Conservation (phyloP, 257 asterid species). For the Fraxinus excelsior region DNA sequence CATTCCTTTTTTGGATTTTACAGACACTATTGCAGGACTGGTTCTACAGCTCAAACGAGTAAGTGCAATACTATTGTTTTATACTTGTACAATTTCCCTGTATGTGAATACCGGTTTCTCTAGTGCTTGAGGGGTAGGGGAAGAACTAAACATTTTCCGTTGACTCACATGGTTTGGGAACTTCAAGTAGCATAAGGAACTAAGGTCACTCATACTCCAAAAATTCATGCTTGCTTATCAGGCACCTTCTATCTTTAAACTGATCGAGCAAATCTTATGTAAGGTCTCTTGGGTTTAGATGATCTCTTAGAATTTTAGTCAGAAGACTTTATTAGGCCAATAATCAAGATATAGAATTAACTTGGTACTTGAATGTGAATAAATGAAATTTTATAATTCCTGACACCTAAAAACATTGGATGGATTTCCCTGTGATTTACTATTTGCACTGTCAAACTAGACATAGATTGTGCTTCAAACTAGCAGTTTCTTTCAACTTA, state of each 20-base stretch:
- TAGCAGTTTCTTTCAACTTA: not conserved
- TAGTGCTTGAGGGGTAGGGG: not conserved
- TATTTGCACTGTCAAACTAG: not conserved
- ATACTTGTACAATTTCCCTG: conserved; percentile 8
- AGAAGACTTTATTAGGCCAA: not conserved
- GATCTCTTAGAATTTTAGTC: not conserved
- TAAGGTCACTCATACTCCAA: not conserved
- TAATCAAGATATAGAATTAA: not conserved
- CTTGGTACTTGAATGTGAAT: not conserved
- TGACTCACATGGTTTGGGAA: not conserved
- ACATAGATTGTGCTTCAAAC: not conserved
- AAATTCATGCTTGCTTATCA: not conserved
- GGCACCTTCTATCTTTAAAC: not conserved
- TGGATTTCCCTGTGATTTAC: not conserved
- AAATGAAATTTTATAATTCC: not conserved
- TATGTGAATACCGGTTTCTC: not conserved
- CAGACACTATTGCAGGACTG: conserved; percentile 94
- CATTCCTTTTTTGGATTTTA: conserved; percentile 26
- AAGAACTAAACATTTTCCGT: not conserved
- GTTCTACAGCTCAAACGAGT: conserved; percentile 79
- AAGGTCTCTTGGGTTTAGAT: not conserved
- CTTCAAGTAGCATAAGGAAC: not conserved
- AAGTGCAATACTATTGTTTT: conserved; percentile 28
- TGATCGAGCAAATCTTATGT: not conserved
- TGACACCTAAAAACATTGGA: not conserved